Evolutionary conservation across 306 rosid genomes (phyloP), one percentile per base, ranked within the genome.

Genomic region (Abrus precatorius): DNA sequence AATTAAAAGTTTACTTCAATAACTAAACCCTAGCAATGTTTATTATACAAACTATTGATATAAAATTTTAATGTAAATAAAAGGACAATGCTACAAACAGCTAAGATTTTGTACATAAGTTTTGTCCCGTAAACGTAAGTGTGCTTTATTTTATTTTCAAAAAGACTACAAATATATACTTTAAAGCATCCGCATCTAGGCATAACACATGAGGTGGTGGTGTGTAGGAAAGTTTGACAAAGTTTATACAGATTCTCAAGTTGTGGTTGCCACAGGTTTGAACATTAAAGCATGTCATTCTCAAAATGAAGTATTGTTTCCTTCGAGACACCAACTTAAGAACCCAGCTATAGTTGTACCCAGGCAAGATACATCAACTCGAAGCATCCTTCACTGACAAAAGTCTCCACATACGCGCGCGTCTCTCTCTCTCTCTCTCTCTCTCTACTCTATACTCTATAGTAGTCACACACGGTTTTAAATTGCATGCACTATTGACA

Each of bases 311-410:
- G 54, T 67, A 28, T 43, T 8, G 52, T 40, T 73, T 56, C 55
- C 14, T 74, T 36, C 9, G 11, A 56, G 69, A 60, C 80, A 61
- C 34, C 38, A 62, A 75, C 48, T 75, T 61, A 75, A 60, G 34
- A 76, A 62, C 49, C 36, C 28, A 48, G 50, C 50, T 62, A 76
- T 62, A 75, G 49, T 61, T 61, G 57, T 76, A 62, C 62, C 5
- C 72, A 14, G 50, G 72, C 72, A 76, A 4, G 12, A 47, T 47
- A 60, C 47, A 60, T 60, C 70, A 60, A 59, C 57, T 30, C 10
- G 57, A 69, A 74, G 27, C 79, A n/a, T 45, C 80, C 29, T 61
- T 47, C 69, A 60, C 44, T 29, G 70, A 27, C 79, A 32, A 32
- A 44, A 59, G 11, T 60, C 79, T 43, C 9, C 69, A 40, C 43